Percentiles rank a stretch among this genome's conserved stretches.
phyloP scores from a whole-genome alignment of 192 early-diverging fungal species.

The Podila epicladia region DNA sequence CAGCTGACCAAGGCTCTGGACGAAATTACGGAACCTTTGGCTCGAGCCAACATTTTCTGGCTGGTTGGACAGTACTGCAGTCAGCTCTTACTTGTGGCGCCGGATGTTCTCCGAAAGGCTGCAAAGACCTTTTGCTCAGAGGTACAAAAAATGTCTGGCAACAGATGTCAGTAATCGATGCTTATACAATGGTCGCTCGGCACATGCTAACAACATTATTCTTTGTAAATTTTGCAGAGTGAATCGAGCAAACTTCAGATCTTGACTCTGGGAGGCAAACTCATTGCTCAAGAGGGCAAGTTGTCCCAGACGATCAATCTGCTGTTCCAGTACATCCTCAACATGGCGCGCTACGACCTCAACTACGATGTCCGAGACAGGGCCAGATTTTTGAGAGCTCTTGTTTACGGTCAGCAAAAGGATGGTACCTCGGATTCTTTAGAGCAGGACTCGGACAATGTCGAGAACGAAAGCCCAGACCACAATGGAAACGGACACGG shows the following conservation, averaged over 20 bases:
- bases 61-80: slow-evolving; percentile 85
- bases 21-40: slow-evolving; percentile 71
- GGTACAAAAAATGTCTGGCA: slow-evolving; percentile 23
- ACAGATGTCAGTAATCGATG: neutral
- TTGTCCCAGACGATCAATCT: slow-evolving; percentile 50
- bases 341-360: slow-evolving; percentile 90
- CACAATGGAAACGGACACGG: neutral
- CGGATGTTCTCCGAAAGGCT: slow-evolving; percentile 84
- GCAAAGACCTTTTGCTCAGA: slow-evolving; percentile 68
- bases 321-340: slow-evolving; percentile 80
- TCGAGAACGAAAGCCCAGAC: slow-evolving; percentile 7
- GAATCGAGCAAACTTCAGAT: slow-evolving; percentile 83
- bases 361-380: slow-evolving; percentile 93
- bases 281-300: slow-evolving; percentile 57
- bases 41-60: slow-evolving; percentile 88
- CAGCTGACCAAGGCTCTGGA: slow-evolving; percentile 71
- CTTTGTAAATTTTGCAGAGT: slow-evolving; percentile 52
- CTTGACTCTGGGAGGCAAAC: slow-evolving; percentile 80
- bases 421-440: neutral
- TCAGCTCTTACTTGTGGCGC: slow-evolving; percentile 70
- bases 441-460: slow-evolving; percentile 7
- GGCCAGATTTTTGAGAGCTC: slow-evolving; percentile 74
- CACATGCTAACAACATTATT: neutral
- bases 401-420: slow-evolving; percentile 52
- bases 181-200: neutral